Evolutionary conservation across 2,329 filamentous ascomycete genomes (phyloP).

Genomic region (Tolypocladium endophyticum): DNA sequence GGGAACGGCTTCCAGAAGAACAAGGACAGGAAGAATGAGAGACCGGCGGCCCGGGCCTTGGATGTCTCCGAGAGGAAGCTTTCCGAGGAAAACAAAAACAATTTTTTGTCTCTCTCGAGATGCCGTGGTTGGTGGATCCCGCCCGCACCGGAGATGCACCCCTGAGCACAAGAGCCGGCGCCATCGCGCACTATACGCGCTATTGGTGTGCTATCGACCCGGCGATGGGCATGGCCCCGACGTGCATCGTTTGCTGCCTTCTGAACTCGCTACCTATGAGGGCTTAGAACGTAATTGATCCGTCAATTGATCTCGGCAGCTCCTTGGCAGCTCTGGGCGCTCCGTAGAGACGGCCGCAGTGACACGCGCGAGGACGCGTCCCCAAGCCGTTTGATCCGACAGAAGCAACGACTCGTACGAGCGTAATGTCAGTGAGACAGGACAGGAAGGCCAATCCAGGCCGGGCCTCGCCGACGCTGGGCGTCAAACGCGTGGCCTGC

Average conservation of each 20-base stretch:
- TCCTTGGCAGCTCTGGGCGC: too few relatives aligned
- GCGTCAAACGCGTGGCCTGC: not conserved
- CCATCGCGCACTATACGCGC: not conserved
- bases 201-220: not conserved
- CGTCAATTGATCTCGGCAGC: not conserved
- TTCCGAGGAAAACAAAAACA: not conserved
- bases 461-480: not conserved
- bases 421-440: not conserved
- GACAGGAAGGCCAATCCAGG: too few relatives aligned
- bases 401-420: not conserved
- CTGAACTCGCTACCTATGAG: too few relatives aligned
- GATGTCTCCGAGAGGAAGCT: not conserved
- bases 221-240: too few relatives aligned
- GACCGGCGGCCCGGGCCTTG: not conserved
- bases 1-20: not conserved
- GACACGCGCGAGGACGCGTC: not conserved
- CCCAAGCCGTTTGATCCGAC: not conserved
- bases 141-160: not conserved
- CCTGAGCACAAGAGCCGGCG: not conserved
- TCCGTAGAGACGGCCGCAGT: not conserved
- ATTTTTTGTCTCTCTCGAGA: not conserved
- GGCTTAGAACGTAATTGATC: too few relatives aligned
- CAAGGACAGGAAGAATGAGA: not conserved
- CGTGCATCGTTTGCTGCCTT: not conserved
- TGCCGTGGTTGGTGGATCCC: not conserved